Conservation (phyloP, 768 basidiomycete species). For the Punctularia strigosozonata region DNA sequence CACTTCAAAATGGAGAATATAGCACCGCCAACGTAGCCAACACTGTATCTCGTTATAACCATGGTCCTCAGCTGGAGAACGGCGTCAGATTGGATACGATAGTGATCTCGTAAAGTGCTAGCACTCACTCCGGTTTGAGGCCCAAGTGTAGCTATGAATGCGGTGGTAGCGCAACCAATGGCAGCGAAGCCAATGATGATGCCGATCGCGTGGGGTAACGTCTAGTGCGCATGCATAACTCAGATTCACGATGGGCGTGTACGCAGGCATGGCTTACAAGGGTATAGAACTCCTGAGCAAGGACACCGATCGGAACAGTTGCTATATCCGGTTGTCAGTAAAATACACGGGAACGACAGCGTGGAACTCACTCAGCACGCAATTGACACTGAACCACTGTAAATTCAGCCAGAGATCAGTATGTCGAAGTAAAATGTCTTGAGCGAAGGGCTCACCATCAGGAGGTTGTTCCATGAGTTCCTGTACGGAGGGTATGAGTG, state of each 20-base stretch:
- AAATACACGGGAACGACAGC: too few species aligned
- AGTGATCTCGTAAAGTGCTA: too few species aligned
- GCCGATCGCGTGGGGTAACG: constrained; percentile 29
- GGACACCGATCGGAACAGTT: constrained; percentile 37
- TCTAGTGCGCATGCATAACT: neutral
- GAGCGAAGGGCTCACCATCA: constrained; percentile 31
- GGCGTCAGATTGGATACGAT: too few species aligned
- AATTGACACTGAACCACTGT: too few species aligned
- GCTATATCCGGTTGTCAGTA: too few species aligned
- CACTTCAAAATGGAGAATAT: constrained; percentile 43
- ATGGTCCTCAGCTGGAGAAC: constrained; percentile 46
- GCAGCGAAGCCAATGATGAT: constrained; percentile 34
- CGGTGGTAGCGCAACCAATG: constrained; percentile 27
- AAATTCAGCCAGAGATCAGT: too few species aligned
- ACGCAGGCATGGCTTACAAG: too few species aligned
- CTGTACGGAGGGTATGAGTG: too few species aligned
- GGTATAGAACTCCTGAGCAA: constrained; percentile 35
- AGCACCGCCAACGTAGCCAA: constrained; percentile 35
- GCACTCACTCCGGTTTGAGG: constrained; percentile 40
- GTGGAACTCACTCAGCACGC: too few species aligned
- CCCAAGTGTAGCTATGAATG: constrained; percentile 43
- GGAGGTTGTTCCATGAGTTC: constrained; percentile 32
- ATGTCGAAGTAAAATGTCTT: constrained; percentile 1
- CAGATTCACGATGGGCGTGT: too few species aligned
- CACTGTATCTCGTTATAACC: constrained; percentile 36